These are phyloP conservation scores for Alternaria sp. DNA, from an alignment of 2,329 filamentous ascomycete species.

Conservation along the genomic window DNA sequence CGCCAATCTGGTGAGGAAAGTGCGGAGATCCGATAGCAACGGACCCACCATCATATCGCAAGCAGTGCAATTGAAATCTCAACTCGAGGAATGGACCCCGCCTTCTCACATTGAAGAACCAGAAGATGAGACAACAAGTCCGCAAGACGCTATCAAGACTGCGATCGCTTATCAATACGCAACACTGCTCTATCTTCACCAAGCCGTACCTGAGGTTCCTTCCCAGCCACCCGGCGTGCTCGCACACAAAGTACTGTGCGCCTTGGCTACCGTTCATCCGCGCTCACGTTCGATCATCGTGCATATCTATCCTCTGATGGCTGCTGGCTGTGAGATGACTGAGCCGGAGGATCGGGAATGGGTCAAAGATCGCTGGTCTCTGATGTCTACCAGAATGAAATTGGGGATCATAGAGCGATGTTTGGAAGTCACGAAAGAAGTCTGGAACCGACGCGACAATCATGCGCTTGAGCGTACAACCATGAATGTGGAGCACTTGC, in stretches of 20 bases:
- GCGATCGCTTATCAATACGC: constrained; percentile 72
- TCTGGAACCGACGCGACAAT: constrained; percentile 68
- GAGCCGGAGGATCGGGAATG: constrained; percentile 67
- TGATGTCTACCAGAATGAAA: constrained; percentile 67
- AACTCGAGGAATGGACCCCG: constrained; percentile 67
- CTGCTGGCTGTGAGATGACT: constrained; percentile 69
- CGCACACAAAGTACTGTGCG: constrained; percentile 66
- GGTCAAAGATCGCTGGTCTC: constrained; percentile 67
- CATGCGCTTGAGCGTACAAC: constrained; percentile 48
- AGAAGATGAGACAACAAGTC: constrained; percentile 67
- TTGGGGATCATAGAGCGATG: constrained; percentile 72
- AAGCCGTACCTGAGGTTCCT: constrained; percentile 72
- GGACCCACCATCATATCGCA: constrained; percentile 66
- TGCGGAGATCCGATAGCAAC: constrained; percentile 62
- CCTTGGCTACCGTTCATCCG: constrained; percentile 68
- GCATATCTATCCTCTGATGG: constrained; percentile 73
- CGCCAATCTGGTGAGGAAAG: constrained; percentile 69
- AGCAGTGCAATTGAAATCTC: constrained; percentile 66
- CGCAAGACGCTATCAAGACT: constrained; percentile 69
- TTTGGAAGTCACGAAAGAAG: constrained; percentile 68
- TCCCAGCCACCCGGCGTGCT: constrained; percentile 63
- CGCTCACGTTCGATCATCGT: constrained; percentile 69
- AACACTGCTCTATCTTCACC: constrained; percentile 69
- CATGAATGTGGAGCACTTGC: neutral
- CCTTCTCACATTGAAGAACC: constrained; percentile 65